Base-by-base conservation (phyloP, 1,284 basidiomycete species). In the Ceratobasidium sp. region DNA sequence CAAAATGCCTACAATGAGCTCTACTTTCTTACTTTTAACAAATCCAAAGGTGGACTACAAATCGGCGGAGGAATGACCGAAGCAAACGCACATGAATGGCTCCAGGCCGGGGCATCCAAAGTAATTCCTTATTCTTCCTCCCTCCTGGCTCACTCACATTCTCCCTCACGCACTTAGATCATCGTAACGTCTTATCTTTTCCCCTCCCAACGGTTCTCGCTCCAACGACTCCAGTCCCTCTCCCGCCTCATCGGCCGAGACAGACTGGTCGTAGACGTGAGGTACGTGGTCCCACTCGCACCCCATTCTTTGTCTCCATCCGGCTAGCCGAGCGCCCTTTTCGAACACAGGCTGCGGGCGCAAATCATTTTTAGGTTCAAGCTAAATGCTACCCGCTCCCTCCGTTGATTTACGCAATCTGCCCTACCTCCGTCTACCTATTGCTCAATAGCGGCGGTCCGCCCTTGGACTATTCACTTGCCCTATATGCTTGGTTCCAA, bases 101-200 rank as follows among this genome's bases (percentile, higher is more conserved):
- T 99, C 48, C 89, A 93, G 50, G 90, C 89, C 2, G 98, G 98
- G 6, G 98, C 98, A 6, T 92, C 93, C 82, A 99, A 99, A 89
- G 97, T 96, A 80, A 46, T 80, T 64, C 17, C 10, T 59, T 26
- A 15, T n/a, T 64, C 3, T 6, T 50, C 20, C 42, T 62, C 28
- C 20, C 28, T 23, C 69, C 54, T 77, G 50, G 73, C 56, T 77
- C 71, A 50, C 33, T 44, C 28, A 33, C 52, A 46, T 56, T 66
- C 52, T 38, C 70, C 23, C 64, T 33, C 67, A 61, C 62, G 68
- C 2, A 26, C 23, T 2, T 81, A 98, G 96, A 92, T 98, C 79
- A 99, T 99, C 78, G 95, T 99, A 40, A 99, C 98, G 2, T 98
- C 96, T 9, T 96, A 93, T 84, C 90, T 99, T 28, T 99, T 99